Percentiles rank a stretch among this genome's conserved stretches.
phyloP scores from a whole-genome alignment of 1,139 yeast species.

The Hyphopichia buzzinii region DNA sequence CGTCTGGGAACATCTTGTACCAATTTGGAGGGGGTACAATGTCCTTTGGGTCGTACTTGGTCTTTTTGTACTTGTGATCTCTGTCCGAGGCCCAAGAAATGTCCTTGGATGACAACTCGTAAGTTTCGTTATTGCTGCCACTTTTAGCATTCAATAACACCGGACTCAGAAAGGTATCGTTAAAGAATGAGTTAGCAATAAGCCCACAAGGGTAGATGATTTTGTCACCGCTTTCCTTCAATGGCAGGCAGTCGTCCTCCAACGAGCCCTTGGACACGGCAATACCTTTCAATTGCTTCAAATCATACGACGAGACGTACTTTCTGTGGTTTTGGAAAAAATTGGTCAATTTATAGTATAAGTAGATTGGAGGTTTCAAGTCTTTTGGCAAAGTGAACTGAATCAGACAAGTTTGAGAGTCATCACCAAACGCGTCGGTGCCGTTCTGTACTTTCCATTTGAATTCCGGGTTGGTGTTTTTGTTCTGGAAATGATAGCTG shows the following conservation, averaged over 20 bases:
- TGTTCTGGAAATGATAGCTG: conserved; percentile 51
- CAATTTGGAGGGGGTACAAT: conserved; percentile 97
- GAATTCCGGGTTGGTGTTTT: conserved; percentile 42
- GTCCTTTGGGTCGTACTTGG: conserved; percentile 64
- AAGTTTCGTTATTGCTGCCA: conserved; percentile 47
- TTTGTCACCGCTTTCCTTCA: conserved; percentile 40
- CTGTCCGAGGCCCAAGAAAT: conserved; percentile 88
- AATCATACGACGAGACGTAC: conserved; percentile 69
- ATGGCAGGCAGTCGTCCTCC: conserved; percentile 57
- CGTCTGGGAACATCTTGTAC: conserved; percentile 80
- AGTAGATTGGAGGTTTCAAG: conserved; percentile 57
- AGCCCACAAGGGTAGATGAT: conserved; percentile 86
- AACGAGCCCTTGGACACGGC: conserved; percentile 50
- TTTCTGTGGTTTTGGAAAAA: conserved; percentile 79
- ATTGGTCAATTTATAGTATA: conserved; percentile 70
- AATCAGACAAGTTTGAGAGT: conserved; percentile 46
- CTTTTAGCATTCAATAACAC: conserved; percentile 45
- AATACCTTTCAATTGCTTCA: conserved; percentile 60
- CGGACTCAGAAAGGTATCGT: conserved; percentile 67
- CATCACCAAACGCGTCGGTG: conserved; percentile 35
- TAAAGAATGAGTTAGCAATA: conserved; percentile 89
- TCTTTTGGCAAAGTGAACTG: conserved; percentile 60
- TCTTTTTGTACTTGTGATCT: conserved; percentile 69
- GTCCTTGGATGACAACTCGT: conserved; percentile 61
- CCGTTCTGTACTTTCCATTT: conserved; percentile 51